phyloP scores from a whole-genome alignment of 805 yeast genomes.

The Candida maesae region DNA sequence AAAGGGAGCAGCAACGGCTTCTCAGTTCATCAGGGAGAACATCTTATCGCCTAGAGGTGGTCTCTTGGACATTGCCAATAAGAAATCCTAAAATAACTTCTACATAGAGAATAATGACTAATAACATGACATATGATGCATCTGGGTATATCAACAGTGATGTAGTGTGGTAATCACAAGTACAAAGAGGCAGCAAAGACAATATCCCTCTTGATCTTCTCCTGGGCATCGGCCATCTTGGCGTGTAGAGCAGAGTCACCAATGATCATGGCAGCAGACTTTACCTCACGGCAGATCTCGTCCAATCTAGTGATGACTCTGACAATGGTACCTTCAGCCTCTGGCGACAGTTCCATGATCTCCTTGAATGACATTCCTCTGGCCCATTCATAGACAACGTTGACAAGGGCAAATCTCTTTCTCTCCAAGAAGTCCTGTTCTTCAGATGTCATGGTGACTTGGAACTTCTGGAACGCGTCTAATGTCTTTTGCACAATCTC shows the following conservation, averaged over 20 bases:
- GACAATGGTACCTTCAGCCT: slow-evolving; percentile 95
- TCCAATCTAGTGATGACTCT: slow-evolving; percentile 92
- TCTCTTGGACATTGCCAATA: slow-evolving; percentile 11
- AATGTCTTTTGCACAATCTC: slow-evolving; percentile 65
- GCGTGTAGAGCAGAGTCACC: slow-evolving; percentile 90
- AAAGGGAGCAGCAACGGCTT: slow-evolving; percentile 20
- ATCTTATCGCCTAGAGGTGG: slow-evolving; percentile 19
- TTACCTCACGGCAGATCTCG: slow-evolving; percentile 92
- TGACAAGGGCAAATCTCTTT: slow-evolving; percentile 84
- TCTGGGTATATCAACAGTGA: too few relatives aligned
- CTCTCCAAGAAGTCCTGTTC: slow-evolving; percentile 81
- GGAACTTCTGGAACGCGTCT: slow-evolving; percentile 58
- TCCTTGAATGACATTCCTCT: slow-evolving; percentile 88
- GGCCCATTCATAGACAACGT: slow-evolving; percentile 98
- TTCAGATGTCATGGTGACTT: slow-evolving; percentile 74
- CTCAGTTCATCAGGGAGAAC: slow-evolving; percentile 17
- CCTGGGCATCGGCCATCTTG: slow-evolving; percentile 91
- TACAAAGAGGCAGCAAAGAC: slow-evolving; percentile 96
- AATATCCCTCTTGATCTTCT: slow-evolving; percentile 91
- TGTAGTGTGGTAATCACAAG: too few relatives aligned
- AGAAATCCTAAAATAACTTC: too few relatives aligned
- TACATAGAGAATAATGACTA: too few relatives aligned
- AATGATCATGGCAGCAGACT: slow-evolving; percentile 87
- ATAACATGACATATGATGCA: too few relatives aligned
- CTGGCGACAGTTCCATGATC: slow-evolving; percentile 83